Evolutionary conservation across 2,329 filamentous ascomycete genomes (phyloP).

Genomic region (Cordyceps pruinosa): DNA sequence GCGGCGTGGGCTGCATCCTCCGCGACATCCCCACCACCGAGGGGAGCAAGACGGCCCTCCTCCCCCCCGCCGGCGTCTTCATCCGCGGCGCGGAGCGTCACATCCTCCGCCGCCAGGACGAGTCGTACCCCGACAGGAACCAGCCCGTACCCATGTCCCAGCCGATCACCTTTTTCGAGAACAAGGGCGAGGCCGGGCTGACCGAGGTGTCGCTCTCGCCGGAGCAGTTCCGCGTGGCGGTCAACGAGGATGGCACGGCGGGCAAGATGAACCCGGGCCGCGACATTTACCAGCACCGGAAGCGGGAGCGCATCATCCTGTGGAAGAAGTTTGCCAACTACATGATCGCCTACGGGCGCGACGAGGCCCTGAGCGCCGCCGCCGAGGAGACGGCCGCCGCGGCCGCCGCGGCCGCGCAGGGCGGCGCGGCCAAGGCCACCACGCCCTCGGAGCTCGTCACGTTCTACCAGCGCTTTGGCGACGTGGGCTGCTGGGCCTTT

Average conservation of each 20-base stretch:
- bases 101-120: slow-evolving; percentile 54
- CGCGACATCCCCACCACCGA: slow-evolving; percentile 48
- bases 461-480: slow-evolving; percentile 75
- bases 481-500: slow-evolving; percentile 77
- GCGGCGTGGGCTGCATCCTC: slow-evolving; percentile 67
- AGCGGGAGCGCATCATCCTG: slow-evolving; percentile 57
- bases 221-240: slow-evolving; percentile 49
- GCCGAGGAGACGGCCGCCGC: slow-evolving; percentile 39
- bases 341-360: slow-evolving; percentile 67
- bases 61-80: slow-evolving; percentile 65
- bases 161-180: slow-evolving; percentile 66
- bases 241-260: slow-evolving; percentile 52
- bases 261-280: slow-evolving; percentile 56
- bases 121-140: slow-evolving; percentile 47
- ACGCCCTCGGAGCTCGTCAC: slow-evolving; percentile 55
- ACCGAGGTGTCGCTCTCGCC: slow-evolving; percentile 57
- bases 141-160: slow-evolving; percentile 59
- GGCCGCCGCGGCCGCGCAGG: too few species aligned
- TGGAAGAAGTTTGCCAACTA: slow-evolving; percentile 72
- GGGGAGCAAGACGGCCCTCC: slow-evolving; percentile 41
- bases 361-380: slow-evolving; percentile 57
- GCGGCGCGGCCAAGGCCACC: too few species aligned
- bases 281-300: slow-evolving; percentile 58
- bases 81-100: slow-evolving; percentile 66
- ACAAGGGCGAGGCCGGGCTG: slow-evolving; percentile 58